Conservation (phyloP, 2,329 filamentous ascomycete species). For the Aspergillus aculeatinus region DNA sequence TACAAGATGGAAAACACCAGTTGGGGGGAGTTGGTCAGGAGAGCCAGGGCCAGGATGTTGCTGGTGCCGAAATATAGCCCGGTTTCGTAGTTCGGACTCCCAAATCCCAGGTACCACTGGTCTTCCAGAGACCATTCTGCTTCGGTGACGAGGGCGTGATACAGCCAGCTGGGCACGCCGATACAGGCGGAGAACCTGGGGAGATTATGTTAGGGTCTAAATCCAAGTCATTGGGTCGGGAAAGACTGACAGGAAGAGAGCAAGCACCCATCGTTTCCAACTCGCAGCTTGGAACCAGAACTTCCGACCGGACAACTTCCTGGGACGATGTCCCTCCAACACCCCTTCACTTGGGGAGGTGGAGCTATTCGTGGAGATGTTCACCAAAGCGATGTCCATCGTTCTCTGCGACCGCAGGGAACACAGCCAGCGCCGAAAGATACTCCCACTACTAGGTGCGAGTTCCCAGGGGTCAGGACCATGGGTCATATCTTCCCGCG, state of each 20-base stretch:
- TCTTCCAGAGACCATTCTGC: background rate
- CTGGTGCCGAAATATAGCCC: background rate
- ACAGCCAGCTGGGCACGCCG: background rate
- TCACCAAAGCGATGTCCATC: background rate
- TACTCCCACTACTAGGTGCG: background rate
- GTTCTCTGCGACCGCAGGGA: background rate
- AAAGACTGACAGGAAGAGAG: background rate
- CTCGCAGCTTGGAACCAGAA: conserved; percentile 11
- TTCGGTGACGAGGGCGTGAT: background rate
- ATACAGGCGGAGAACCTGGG: background rate
- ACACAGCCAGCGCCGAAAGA: background rate
- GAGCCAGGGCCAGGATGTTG: conserved; percentile 3
- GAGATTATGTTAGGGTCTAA: too few species aligned
- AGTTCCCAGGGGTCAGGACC: conserved; percentile 2
- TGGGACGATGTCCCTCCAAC: background rate
- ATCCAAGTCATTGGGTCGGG: too few species aligned
- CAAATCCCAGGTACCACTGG: background rate
- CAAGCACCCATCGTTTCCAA: background rate
- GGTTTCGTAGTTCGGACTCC: background rate
- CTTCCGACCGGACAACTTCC: background rate
- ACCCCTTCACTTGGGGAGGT: background rate
- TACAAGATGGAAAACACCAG: conserved; percentile 35
- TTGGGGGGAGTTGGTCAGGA: conserved; percentile 34
- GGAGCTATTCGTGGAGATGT: background rate
- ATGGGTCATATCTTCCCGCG: background rate